Evolutionary conservation across 352 stramenopile genomes (phyloP).

Genomic region (Elongisporangium anandrum): DNA sequence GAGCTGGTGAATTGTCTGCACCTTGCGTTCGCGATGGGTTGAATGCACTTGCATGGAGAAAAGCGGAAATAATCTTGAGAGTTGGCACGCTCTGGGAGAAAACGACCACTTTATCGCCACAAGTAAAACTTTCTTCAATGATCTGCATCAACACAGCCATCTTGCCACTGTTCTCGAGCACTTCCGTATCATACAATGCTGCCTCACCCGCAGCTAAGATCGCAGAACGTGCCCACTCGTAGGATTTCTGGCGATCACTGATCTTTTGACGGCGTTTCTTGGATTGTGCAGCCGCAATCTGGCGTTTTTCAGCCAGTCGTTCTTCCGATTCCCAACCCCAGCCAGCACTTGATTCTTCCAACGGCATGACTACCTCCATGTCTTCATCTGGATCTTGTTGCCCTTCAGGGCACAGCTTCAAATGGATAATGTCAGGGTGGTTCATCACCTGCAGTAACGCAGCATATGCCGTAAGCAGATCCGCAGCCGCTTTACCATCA

Average conservation of each 20-base stretch:
- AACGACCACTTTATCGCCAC: slow-evolving; percentile 82
- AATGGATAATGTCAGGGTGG: slow-evolving; percentile 84
- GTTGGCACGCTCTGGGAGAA: slow-evolving; percentile 88
- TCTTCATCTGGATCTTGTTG: slow-evolving; percentile 32
- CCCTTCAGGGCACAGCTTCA: slow-evolving; percentile 44
- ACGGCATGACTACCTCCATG: slow-evolving; percentile 14
- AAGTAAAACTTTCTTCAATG: slow-evolving; percentile 63
- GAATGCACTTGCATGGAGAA: slow-evolving; percentile 53
- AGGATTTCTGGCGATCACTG: slow-evolving; percentile 48
- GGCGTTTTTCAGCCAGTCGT: slow-evolving; percentile 45
- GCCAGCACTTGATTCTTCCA: slow-evolving; percentile 16
- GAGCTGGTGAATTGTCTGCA: slow-evolving; percentile 11
- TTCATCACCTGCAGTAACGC: slow-evolving; percentile 85
- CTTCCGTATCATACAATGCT: slow-evolving; percentile 33
- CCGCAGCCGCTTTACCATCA: slow-evolving; percentile 31
- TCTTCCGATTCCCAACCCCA: slow-evolving; percentile 74
- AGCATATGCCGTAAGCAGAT: slow-evolving; percentile 77
- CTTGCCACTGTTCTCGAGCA: slow-evolving; percentile 75
- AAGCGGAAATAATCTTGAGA: slow-evolving; percentile 73
- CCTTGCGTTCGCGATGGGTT: slow-evolving; percentile 23
- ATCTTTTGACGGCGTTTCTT: slow-evolving; percentile 64
- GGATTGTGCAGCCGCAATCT: slow-evolving; percentile 36
- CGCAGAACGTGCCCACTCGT: slow-evolving; percentile 60
- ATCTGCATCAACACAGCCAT: slow-evolving; percentile 76
- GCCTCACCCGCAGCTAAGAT: slow-evolving; percentile 16